These are phyloP conservation scores for Mortierella sp. DNA, from an alignment of 371 early-diverging fungal genomes.

Conservation along the genomic window DNA sequence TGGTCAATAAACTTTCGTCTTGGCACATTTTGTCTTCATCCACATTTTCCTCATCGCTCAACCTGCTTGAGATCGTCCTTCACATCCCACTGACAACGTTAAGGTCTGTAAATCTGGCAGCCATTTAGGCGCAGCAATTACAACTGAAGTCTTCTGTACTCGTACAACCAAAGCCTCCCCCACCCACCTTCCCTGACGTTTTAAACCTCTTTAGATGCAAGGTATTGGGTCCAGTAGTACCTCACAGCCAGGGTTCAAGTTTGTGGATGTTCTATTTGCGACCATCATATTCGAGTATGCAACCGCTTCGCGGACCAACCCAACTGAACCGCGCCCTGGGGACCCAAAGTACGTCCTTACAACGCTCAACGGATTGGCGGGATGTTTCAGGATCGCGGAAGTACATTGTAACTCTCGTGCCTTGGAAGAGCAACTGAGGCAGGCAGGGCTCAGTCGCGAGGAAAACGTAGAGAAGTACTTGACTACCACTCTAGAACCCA, in stretches of 20 bases:
- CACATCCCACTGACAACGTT: no score
- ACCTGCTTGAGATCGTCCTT: no score
- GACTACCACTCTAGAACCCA: neutral
- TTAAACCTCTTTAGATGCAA: neutral
- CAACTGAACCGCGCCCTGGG: neutral
- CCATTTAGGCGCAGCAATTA: no score
- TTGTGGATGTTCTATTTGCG: slow-evolving; percentile 17
- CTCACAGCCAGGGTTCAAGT: neutral
- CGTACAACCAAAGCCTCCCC: no score
- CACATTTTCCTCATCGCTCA: no score
- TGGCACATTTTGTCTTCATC: no score
- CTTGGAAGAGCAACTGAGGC: neutral
- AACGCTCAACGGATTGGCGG: slow-evolving; percentile 6
- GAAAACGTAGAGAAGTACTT: neutral
- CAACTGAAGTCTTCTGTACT: no score
- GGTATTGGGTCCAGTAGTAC: neutral
- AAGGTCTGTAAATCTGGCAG: no score
- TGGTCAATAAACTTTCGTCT: no score
- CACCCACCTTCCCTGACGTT: no score
- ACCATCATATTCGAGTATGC: slow-evolving; percentile 26
- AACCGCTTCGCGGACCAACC: slow-evolving; percentile 1
- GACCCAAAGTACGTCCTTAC: neutral
- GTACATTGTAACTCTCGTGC: neutral
- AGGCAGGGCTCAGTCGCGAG: neutral
- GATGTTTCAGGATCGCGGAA: slow-evolving; percentile 14